Conservation (phyloP, 140 eudicot genomes). For the Cichorium intybus region DNA sequence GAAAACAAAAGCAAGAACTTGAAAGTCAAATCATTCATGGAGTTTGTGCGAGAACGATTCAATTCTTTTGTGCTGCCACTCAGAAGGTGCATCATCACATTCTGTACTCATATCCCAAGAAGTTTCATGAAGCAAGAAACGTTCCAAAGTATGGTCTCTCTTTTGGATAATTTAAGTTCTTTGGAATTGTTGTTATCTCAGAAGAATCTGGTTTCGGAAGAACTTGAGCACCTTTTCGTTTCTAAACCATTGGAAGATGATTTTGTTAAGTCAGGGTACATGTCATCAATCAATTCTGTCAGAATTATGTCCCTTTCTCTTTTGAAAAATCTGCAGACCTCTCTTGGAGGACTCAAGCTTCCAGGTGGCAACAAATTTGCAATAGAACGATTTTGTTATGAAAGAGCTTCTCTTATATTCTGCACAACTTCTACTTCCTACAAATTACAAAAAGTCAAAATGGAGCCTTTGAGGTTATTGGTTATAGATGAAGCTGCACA, state of each 20-base stretch:
- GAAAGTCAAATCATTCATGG: conserved; percentile 31
- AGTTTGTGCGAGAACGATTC: conserved; percentile 42
- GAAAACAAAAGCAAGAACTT: background rate
- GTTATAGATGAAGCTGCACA: conserved; percentile 92
- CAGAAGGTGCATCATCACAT: conserved; percentile 33
- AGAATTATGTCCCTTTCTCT: conserved; percentile 27
- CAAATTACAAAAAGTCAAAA: conserved; percentile 29
- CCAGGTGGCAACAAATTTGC: conserved; percentile 21
- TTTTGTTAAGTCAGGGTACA: background rate
- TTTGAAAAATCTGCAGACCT: conserved; percentile 32
- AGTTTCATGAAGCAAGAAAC: conserved; percentile 27
- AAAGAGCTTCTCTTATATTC: conserved; percentile 51
- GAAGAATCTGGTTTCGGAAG: conserved; percentile 33
- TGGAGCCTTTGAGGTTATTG: conserved; percentile 42
- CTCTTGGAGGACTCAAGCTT: conserved; percentile 32
- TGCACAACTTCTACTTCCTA: conserved; percentile 59
- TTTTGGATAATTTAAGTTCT: conserved; percentile 20
- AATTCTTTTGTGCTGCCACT: conserved; percentile 25
- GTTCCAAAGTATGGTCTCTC: conserved; percentile 16
- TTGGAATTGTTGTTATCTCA: conserved; percentile 40
- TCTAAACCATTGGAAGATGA: conserved; percentile 3
- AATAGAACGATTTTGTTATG: conserved; percentile 31
- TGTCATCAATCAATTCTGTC: conserved; percentile 7
- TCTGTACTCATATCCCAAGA: conserved; percentile 57
- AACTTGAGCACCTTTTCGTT: conserved; percentile 34